Conservation (phyloP, 1,139 yeast genomes). For the Scheffersomyces stambukii region DNA sequence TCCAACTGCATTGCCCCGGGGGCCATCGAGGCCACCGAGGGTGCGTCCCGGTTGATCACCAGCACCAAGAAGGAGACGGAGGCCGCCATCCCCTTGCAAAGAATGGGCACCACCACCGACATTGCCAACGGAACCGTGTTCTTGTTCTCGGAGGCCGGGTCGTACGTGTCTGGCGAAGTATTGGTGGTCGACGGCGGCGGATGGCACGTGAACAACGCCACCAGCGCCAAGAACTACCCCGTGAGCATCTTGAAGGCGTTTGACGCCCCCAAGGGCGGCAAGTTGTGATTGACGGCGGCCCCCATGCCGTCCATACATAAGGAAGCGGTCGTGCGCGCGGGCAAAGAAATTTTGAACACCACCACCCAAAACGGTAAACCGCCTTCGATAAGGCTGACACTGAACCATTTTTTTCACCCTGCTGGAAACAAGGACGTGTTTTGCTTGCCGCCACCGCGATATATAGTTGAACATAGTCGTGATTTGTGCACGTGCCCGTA, state of each 20-base stretch:
- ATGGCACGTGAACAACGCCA: constrained; percentile 66
- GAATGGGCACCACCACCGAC: constrained; percentile 68
- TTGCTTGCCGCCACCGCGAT: no score
- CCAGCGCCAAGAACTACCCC: constrained; percentile 29
- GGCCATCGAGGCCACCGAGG: constrained; percentile 77
- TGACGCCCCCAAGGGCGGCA: constrained; percentile 6
- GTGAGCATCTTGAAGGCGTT: constrained; percentile 18
- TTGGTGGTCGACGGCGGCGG: constrained; percentile 83
- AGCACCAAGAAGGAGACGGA: constrained; percentile 6
- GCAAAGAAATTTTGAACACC: no score
- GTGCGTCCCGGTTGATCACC: constrained; percentile 52
- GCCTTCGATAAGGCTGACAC: no score
- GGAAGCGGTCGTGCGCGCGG: no score
- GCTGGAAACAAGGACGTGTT: no score
- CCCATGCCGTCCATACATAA: no score
- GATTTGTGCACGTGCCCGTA: no score
- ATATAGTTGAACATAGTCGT: no score
- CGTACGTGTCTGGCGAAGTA: constrained; percentile 70
- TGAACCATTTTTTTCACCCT: no score
- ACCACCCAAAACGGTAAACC: no score
- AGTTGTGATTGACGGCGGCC: constrained; percentile 4
- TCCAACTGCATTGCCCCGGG: constrained; percentile 88
- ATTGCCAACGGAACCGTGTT: constrained; percentile 84
- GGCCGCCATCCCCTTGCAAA: constrained; percentile 62
- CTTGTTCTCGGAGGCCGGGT: constrained; percentile 73